Evolutionary conservation across 1,284 basidiomycete species (phyloP), one percentile per base, ranked within the genome.

Genomic region (Leucoagaricus sp.): DNA sequence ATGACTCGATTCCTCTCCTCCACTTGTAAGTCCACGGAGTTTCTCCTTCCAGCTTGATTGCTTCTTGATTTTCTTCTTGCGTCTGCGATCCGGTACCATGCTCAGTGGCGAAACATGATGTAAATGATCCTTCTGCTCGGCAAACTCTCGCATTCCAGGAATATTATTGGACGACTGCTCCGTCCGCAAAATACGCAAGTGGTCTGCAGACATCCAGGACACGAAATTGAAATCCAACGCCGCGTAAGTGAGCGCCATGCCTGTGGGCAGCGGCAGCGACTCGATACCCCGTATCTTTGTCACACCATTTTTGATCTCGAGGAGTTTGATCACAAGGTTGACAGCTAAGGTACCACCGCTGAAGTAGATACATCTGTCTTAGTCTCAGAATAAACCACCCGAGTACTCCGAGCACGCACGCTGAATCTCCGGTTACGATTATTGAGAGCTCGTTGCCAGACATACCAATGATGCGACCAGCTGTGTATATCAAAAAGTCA

Each of bases 181-280:
- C 1, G 84, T 80, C 58, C 90, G 84, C 10, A 98, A 78, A 10
- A 96, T 89, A 4, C 85, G 84, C 48, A 98, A 78, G 70, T 97
- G 89, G 19, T 84, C 82, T 1, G 90, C 88, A 0, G 94, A 87
- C 95, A 98, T 98, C 96, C 96, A 99, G 23, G 94, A 94, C 0
- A 91, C 93, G 69, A 96, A 98, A 70, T 97, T 96, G 77, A 99
- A 98, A 70, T 98, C 96, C 50, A 98, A 82, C 17, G 78, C 91
- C 58, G 89, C 79, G 68, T 93, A 93, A 64, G 80, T 89, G 53
- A 97, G 83, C 23, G 97, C 86, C 50, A 98, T 77, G 0, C 93
- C 91, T 45, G 90, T 76, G 0, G 96, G 96, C 23, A 69, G 66
- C 19, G 74, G 77, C 41, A 80, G 60, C 23, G 73, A 75, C 17